Conservation (phyloP, 768 basidiomycete species). For the Hygrocybe punicea region DNA sequence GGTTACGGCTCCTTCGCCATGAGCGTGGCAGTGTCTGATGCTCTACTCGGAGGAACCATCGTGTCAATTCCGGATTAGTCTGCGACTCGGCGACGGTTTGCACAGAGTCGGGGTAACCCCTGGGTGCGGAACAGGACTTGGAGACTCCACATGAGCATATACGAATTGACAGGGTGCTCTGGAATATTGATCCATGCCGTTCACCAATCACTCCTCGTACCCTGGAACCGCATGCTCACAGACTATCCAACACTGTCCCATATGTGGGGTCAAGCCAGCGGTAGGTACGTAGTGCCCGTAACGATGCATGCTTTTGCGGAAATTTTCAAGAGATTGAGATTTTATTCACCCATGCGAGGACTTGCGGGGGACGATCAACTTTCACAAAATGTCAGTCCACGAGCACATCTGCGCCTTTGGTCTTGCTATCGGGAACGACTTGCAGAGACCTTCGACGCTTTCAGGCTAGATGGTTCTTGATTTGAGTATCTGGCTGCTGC, state of each 20-base stretch:
- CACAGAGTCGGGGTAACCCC: not conserved
- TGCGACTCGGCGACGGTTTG: not conserved
- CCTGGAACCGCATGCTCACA: not conserved
- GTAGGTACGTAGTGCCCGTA: conserved; percentile 48
- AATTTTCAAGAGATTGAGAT: too few species aligned
- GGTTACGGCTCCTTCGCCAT: not conserved
- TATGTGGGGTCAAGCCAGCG: not conserved
- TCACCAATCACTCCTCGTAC: not conserved
- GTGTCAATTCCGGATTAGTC: not conserved
- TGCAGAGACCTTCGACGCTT: too few species aligned
- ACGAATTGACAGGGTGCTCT: not conserved
- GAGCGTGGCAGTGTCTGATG: not conserved
- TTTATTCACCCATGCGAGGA: too few species aligned
- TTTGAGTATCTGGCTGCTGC: too few species aligned
- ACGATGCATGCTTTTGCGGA: too few species aligned
- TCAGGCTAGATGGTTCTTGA: too few species aligned
- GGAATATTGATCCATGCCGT: not conserved
- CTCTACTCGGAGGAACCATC: not conserved
- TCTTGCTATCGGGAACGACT: too few species aligned
- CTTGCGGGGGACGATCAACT: too few species aligned
- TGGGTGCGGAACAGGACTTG: not conserved
- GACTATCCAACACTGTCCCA: not conserved
- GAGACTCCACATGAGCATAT: not conserved
- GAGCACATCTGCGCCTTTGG: too few species aligned
- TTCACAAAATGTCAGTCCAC: too few species aligned